phyloP scores from a whole-genome alignment of 257 asterid species.

The Galeopsis tetrahit region DNA sequence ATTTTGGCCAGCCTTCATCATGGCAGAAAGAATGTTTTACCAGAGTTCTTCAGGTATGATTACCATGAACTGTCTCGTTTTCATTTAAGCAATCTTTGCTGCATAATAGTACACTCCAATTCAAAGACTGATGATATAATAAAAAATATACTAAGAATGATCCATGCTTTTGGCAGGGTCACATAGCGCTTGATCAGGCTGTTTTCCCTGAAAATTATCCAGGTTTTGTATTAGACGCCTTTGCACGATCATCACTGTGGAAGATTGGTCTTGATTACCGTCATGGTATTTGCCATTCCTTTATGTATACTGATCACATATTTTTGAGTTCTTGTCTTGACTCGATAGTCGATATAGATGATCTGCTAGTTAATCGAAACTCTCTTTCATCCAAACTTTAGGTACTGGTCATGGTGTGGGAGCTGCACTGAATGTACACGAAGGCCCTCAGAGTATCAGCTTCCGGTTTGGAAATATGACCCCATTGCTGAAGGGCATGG shows the following conservation, averaged over 20 bases:
- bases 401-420: constrained; percentile 99
- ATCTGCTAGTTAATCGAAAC: constrained; percentile 15
- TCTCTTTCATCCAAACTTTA: constrained; percentile 35
- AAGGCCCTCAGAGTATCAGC: constrained; percentile 99
- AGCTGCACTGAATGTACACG: constrained; percentile 97
- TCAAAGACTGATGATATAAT: constrained; percentile 9
- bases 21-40: constrained; percentile 92
- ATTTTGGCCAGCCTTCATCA: constrained; percentile 87
- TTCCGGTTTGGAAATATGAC: constrained; percentile 94
- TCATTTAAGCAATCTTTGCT: constrained; percentile 25
- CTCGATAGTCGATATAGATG: constrained; percentile 16
- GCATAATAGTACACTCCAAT: constrained; percentile 4
- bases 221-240: constrained; percentile 93
- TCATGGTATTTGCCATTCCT: constrained; percentile 64
- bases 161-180: constrained; percentile 69
- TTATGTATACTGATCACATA: constrained; percentile 1
- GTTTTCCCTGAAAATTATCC: constrained; percentile 95
- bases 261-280: constrained; percentile 98
- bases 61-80: background rate
- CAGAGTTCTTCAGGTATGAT: constrained; percentile 84
- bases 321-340: constrained; percentile 4
- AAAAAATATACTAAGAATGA: constrained; percentile 21
- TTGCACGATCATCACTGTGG: constrained; percentile 94
- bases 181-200: constrained; percentile 95
- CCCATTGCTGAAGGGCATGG: constrained; percentile 91